Base-by-base conservation (phyloP, 2,329 filamentous ascomycete species). In the Fusarium torreyae region DNA sequence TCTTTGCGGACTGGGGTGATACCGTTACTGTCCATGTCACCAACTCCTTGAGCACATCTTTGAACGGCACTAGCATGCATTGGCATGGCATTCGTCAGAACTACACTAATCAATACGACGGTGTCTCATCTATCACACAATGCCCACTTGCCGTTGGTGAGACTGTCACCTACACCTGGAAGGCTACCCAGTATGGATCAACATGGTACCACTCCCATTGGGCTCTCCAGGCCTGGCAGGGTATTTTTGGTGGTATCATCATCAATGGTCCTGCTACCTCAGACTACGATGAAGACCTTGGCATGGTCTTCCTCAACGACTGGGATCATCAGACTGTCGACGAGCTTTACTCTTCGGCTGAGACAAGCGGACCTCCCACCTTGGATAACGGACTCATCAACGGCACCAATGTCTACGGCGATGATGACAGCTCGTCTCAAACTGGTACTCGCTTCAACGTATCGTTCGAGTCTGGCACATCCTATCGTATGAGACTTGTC, bases 201-300 rank as follows among this genome's bases (percentile, higher is more conserved):
- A 81, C 81, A 4, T 89, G 86, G 86, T 90, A 90, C 55, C 89
- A 91, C 74, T 87, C 85, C 1, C 89, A 91, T 74, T 87, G 86
- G 69, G 80, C 80, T 5, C 72, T 82, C 0, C 81, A 84, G 60
- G 77, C 79, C 0, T 84, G 79, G 77, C 82, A 90, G 57, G 90
- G 90, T 1, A 77, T 91, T 1, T 81, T 87, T 28, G 90, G 90
- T 0, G 84, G 83, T 4, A 86, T 92, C 36, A 78, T 91, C 18
- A 88, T 91, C 69, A 83, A 90, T 55, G 89, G 89, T 0, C 89
- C 89, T 0, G 82, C 84, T 0, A 84, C 85, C 3, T 81, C 83
- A 15, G 82, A 88, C 70, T 91, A 90, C 69, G 89, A 92, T 63
- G 82, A 86, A 49, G 90, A 92, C 71, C 80, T 91, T 0, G 90